Conservation (phyloP, 352 stramenopile genomes). For the Phytophthora cactorum region DNA sequence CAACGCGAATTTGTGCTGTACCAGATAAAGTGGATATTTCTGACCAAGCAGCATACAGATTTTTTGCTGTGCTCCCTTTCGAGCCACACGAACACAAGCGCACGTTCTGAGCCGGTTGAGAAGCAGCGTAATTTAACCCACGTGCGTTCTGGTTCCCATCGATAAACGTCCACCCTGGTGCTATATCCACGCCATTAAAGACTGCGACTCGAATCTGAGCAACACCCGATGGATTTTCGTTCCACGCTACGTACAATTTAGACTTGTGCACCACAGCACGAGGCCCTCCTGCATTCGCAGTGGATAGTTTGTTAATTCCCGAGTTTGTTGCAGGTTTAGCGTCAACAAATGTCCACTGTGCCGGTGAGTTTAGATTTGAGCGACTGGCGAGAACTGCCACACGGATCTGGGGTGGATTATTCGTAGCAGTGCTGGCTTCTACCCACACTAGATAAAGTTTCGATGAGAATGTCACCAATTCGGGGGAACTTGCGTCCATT, state of each 20-base stretch:
- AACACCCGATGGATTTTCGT: constrained; percentile 38
- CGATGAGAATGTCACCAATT: constrained; percentile 28
- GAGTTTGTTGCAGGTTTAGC: constrained; percentile 14
- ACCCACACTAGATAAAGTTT: constrained; percentile 65
- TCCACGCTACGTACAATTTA: constrained; percentile 68
- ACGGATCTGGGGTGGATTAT: constrained; percentile 56
- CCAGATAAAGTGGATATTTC: constrained; percentile 40
- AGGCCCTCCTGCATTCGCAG: constrained; percentile 41
- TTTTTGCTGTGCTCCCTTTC: constrained; percentile 2
- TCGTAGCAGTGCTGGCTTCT: constrained; percentile 37
- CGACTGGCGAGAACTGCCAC: constrained; percentile 43
- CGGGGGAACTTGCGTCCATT: constrained; percentile 44
- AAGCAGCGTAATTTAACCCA: constrained; percentile 51
- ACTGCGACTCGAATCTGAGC: constrained; percentile 63
- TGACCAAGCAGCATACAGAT: constrained; percentile 64
- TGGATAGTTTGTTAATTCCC: constrained; percentile 59
- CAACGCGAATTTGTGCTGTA: constrained; percentile 57
- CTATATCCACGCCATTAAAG: constrained; percentile 51
- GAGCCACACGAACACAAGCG: constrained; percentile 51
- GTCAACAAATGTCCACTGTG: constrained; percentile 55
- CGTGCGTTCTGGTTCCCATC: constrained; percentile 49
- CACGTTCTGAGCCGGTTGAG: constrained; percentile 43
- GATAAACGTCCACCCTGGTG: constrained; percentile 59
- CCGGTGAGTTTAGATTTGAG: constrained; percentile 23
- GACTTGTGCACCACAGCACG: constrained; percentile 36